Base-by-base conservation (phyloP, 495 filamentous ascomycete species). In the Penicillium odoratum region DNA sequence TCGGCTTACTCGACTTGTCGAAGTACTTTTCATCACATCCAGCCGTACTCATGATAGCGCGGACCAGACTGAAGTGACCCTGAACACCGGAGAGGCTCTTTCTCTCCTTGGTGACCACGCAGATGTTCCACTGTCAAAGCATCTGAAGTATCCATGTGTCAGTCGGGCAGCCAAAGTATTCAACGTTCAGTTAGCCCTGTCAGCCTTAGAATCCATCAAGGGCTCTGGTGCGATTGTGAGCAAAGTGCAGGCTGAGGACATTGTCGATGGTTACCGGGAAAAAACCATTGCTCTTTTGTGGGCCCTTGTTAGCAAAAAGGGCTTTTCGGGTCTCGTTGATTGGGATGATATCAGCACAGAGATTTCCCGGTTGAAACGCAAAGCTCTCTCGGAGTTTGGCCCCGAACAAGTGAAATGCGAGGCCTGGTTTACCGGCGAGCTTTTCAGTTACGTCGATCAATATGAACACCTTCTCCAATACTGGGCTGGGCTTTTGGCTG, bases 221-320 rank as follows among this genome's bases (percentile, higher is more conserved):
- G 75, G 76, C 4, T 66, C 75, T 8, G 63, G 58, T 3, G 40
- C 55, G 4, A 66, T 78, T 29, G 56, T 76, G 16, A 59, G 69
- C 21, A 65, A 70, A n/a, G 62, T 85, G 18, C 75, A 68, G 18
- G 76, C 86, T 1, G 82, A 84, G 45, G 84, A 89, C 43, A 83
- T 88, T 42, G 82, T 88, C 6, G 81, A 89, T 60, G 86, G 86
- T 6, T 81, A 87, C 57, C 80, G 86, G 30, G 86, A 89, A 61
- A 88, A 83, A 69, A 88, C 86, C 3, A 74, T 88, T 18, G 77
- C 77, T 1, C 73, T 89, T 16, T 70, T 89, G 10, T 88, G 85
- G 86, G 71, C 74, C 15, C 71, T 89, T 33, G 79, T 89, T 31
- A 78, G 81, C 30, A 77, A 78, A 62, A 81, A 79, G 73, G 84